phyloP scores from a whole-genome alignment of 352 stramenopile genomes.

The Pythium oligandrum region DNA sequence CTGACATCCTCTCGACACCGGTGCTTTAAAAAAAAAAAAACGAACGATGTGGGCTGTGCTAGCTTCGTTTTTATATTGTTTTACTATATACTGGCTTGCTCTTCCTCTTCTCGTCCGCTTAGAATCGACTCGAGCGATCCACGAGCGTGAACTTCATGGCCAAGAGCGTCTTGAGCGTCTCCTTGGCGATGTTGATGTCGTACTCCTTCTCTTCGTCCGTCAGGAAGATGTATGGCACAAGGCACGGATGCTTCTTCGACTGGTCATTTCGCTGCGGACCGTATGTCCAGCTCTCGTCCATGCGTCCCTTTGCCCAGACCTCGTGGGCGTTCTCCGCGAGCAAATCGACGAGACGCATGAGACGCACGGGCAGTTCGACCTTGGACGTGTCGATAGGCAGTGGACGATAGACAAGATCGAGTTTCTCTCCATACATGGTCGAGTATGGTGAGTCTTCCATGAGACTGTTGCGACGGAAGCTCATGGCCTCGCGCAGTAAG shows the following conservation, averaged over 20 bases:
- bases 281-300: conserved; percentile 87
- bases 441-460: conserved; percentile 79
- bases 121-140: conserved; percentile 47
- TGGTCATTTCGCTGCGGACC: conserved; percentile 71
- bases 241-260: conserved; percentile 77
- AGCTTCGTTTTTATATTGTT: too few species aligned
- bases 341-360: conserved; percentile 75
- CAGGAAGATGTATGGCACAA: conserved; percentile 88
- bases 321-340: conserved; percentile 85
- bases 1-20: conserved; percentile 60
- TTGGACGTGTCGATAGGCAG: conserved; percentile 73
- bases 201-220: conserved; percentile 87
- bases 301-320: conserved; percentile 81
- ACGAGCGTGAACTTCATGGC: conserved; percentile 85
- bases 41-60: background rate
- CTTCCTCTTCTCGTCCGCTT: too few species aligned
- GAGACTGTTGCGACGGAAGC: conserved; percentile 68
- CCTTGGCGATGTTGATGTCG: conserved; percentile 84
- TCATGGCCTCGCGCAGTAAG: conserved; percentile 66
- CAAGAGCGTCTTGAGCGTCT: conserved; percentile 85
- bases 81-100: too few species aligned
- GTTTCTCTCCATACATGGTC: conserved; percentile 56
- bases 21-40: conserved; percentile 22
- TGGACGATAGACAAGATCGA: conserved; percentile 62
- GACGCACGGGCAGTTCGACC: conserved; percentile 52